A percentile compares a stretch with the other conserved stretches of the same genome.
Evolutionary conservation across 805 yeast species (phyloP).

Genomic region (Ogataea degrootiae): DNA sequence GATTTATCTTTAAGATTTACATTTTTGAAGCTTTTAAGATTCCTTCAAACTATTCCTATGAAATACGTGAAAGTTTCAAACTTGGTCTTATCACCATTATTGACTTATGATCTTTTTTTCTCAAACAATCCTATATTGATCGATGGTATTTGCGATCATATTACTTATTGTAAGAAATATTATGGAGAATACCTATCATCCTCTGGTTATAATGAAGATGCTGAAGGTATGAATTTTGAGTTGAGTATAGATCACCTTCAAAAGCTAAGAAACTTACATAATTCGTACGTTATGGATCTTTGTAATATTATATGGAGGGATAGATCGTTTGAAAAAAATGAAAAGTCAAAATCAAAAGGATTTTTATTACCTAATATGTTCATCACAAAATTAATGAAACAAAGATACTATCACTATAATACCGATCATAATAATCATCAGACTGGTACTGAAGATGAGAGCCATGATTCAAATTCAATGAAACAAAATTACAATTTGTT

Average conservation of each 20-base stretch:
- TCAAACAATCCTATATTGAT: constrained; percentile 40
- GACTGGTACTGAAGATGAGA: constrained; percentile 20
- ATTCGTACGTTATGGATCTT: constrained; percentile 50
- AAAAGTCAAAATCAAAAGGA: constrained; percentile 33
- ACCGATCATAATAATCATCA: no score
- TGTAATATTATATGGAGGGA: constrained; percentile 56
- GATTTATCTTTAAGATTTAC: constrained; percentile 4
- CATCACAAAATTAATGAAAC: constrained; percentile 27
- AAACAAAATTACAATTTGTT: constrained; percentile 35
- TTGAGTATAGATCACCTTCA: constrained; percentile 13
- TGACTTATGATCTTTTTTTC: constrained; percentile 36
- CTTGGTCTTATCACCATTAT: constrained; percentile 36
- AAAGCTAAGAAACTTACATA: constrained; percentile 33
- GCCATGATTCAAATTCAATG: constrained; percentile 13
- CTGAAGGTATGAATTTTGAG: constrained; percentile 6
- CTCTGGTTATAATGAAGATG: constrained; percentile 6
- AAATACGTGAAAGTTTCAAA: constrained; percentile 15
- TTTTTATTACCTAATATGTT: constrained; percentile 34
- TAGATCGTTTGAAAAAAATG: constrained; percentile 39
- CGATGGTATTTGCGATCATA: constrained; percentile 42
- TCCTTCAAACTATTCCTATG: constrained; percentile 19
- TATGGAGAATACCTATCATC: constrained; percentile 23
- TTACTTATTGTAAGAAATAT: constrained; percentile 37
- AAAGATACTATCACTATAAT: constrained; percentile 18
- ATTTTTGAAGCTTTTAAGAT: constrained; percentile 10